Conservation (phyloP, 1,284 basidiomycete species). For the Apiotrichum gracile region DNA sequence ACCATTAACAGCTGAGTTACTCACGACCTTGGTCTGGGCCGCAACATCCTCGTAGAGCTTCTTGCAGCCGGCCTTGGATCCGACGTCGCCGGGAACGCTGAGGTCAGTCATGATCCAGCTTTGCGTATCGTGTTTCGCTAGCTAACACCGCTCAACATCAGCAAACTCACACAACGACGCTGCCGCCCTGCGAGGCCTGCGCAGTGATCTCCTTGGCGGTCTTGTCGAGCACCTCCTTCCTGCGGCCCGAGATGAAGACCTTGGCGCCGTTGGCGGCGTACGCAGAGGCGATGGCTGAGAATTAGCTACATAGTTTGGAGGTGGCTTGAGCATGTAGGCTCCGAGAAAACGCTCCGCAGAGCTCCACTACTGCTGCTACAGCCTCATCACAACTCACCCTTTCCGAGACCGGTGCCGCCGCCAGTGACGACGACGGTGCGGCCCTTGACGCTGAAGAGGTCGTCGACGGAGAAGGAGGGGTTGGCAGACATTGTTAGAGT, state of each 20-base stretch:
- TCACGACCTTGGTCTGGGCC: slow-evolving; percentile 20
- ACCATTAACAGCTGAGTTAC: neutral
- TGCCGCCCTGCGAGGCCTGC: slow-evolving; percentile 19
- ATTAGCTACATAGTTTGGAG: neutral
- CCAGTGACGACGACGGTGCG: slow-evolving; percentile 29
- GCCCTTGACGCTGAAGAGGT: slow-evolving; percentile 26
- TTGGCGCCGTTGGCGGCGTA: slow-evolving; percentile 44
- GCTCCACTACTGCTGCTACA: too few relatives aligned
- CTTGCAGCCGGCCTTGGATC: slow-evolving; percentile 35
- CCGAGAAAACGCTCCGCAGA: too few relatives aligned
- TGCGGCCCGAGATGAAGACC: slow-evolving; percentile 46
- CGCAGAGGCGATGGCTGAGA: slow-evolving; percentile 36
- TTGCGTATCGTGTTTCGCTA: neutral
- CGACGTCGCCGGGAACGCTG: slow-evolving; percentile 44
- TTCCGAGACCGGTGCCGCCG: slow-evolving; percentile 37
- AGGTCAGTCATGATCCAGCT: neutral
- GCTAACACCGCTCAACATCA: neutral
- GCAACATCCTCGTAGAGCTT: slow-evolving; percentile 33
- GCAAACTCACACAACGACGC: slow-evolving; percentile 7
- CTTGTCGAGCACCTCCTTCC: slow-evolving; percentile 38
- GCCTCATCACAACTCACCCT: slow-evolving; percentile 17
- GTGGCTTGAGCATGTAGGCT: too few relatives aligned
- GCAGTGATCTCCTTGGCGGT: slow-evolving; percentile 35
- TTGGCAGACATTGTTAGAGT: neutral
- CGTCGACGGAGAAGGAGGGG: slow-evolving; percentile 19